Base-by-base conservation (phyloP, 2,329 filamentous ascomycete species). In the Xylaria sp. region DNA sequence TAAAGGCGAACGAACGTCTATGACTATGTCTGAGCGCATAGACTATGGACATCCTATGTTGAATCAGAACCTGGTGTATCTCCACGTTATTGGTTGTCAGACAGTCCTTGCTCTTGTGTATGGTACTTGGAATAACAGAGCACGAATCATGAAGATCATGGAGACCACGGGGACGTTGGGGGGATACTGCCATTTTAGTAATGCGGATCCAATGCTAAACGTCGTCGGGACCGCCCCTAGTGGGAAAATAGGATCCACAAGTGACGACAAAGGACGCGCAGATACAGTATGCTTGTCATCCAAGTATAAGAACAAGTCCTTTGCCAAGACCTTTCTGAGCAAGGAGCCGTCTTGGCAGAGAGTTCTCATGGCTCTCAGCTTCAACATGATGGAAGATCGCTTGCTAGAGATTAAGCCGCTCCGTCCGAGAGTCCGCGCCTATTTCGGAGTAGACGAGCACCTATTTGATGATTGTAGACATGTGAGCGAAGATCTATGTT, bases 141-240 rank as follows among this genome's bases (percentile, higher is more conserved):
- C 59, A 55, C 39, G 55, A 67, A 59, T 67, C 56, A 55, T 66
- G 58, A 57, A 30, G 25, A 50, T 50, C 25, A 50, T 50, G 8
- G 25, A 39, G 50, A 66, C 52, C 55, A 34, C 43, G 64, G 50
- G 45, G 39, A 57, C 28, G 50, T 55, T 30, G 28, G 43, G 57
- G 39, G 7, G 5, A 30, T 45, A 25, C 46, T 25, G 43, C 63
- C 59, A 59, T 57, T 62, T 62, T 52, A 66, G 30, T 23, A 56
- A 52, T 63, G 45, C 52, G 61, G 61, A 63, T 10, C 60, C 39
- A 10, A 32, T 41, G 41, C 25, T 12, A 53, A 34, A 56, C 20
- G 25, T 39, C 39, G 30, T 43, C n/a, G 39, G 41, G 15, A 6
- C 28, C 30, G 55, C 50, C 15, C 34, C 18, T 55, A 13, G 48